Evolutionary conservation across 129 eudicot genomes (phyloP).

Genomic region (Silybum marianum): DNA sequence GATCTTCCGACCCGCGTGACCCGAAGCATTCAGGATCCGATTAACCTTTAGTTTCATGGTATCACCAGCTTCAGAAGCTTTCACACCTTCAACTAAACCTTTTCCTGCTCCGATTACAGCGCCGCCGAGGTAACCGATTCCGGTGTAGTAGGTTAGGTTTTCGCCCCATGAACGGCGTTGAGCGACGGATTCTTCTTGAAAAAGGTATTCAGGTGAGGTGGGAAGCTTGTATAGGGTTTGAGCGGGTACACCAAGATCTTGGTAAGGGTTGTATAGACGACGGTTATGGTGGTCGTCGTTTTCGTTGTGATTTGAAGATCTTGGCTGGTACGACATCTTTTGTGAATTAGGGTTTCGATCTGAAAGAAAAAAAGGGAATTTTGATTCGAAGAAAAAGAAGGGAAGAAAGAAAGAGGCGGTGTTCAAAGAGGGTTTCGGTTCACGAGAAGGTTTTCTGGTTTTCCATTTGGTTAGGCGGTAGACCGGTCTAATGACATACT

Average conservation of each 20-base stretch:
- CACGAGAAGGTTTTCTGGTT: constrained; percentile 38
- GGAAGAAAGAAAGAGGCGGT: constrained; percentile 15
- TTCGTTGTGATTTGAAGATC: constrained; percentile 38
- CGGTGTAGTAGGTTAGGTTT: constrained; percentile 92
- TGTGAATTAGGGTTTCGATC: constrained; percentile 30
- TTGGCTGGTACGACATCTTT: constrained; percentile 46
- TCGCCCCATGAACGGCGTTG: constrained; percentile 99
- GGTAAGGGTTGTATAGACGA: constrained; percentile 90
- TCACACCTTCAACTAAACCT: constrained; percentile 66
- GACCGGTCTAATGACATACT: constrained; percentile 29
- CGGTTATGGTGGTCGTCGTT: constrained; percentile 43
- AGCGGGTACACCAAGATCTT: constrained; percentile 60
- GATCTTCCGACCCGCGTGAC: constrained; percentile 59
- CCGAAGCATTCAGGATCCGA: constrained; percentile 70
- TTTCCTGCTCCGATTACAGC: constrained; percentile 63
- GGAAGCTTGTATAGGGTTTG: constrained; percentile 83
- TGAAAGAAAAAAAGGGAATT: not conserved
- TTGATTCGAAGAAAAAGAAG: not conserved
- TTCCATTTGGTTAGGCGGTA: constrained; percentile 31
- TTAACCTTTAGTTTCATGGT: constrained; percentile 71
- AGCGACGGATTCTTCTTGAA: constrained; percentile 81
- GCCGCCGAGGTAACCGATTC: constrained; percentile 83
- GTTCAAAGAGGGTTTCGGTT: constrained; percentile 28
- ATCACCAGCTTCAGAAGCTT: constrained; percentile 63
- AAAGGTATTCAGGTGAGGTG: constrained; percentile 81